Evolutionary conservation across 139 green algal species (phyloP).

Genomic region (Chlamydomonas sphaeroides): DNA sequence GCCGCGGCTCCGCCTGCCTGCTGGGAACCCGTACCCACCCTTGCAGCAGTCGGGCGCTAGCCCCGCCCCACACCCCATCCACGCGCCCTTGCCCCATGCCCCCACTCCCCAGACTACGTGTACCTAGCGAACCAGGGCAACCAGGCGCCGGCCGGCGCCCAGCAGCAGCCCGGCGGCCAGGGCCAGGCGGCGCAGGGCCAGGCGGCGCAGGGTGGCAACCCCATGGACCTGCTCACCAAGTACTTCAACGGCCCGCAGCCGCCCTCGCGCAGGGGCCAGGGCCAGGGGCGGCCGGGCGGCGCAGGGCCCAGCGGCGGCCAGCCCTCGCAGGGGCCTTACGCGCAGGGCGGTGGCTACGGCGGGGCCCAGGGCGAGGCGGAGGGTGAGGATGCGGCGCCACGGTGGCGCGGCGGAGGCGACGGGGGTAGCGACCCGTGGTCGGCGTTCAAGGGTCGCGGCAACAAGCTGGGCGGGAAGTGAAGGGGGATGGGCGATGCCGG

Average conservation of each 20-base stretch:
- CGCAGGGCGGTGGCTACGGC: too few relatives aligned
- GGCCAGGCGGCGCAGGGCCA: neutral
- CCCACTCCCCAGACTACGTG: too few relatives aligned
- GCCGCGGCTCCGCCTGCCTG: too few relatives aligned
- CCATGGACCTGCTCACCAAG: neutral
- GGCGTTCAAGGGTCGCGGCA: slow-evolving; percentile 12
- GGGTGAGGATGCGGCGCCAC: neutral
- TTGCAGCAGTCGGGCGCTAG: too few relatives aligned
- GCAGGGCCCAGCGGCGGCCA: neutral
- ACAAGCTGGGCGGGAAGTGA: slow-evolving; percentile 29
- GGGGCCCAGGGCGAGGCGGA: neutral
- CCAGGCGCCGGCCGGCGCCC: neutral
- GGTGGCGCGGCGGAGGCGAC: too few relatives aligned
- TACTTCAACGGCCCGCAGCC: slow-evolving; percentile 23
- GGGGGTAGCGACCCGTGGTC: neutral
- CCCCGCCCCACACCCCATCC: too few relatives aligned
- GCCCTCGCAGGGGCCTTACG: neutral
- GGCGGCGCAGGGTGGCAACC: neutral
- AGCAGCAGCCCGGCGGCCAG: neutral
- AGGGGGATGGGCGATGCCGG: too few relatives aligned
- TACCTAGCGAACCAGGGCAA: slow-evolving; percentile 1
- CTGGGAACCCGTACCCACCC: too few relatives aligned
- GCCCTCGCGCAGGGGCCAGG: neutral
- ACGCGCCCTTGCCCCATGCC: too few relatives aligned
- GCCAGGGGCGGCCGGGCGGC: neutral